phyloP scores from a whole-genome alignment of 495 filamentous ascomycete species.

The Cladorrhinum samala region DNA sequence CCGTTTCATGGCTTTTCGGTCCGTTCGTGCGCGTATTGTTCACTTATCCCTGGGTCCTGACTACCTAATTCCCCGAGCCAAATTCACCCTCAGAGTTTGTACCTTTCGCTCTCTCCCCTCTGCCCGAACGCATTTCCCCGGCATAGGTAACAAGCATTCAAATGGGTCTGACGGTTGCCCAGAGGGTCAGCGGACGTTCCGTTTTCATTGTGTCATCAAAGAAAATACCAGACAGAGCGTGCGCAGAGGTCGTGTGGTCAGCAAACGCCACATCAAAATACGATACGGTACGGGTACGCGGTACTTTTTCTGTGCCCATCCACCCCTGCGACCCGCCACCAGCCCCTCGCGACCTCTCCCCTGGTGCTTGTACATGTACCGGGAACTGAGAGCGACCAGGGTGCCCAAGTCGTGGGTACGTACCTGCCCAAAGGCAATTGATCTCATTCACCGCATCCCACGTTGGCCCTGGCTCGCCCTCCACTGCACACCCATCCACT shows the following conservation, averaged over 20 bases:
- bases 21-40: slow-evolving; percentile 12
- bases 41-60: slow-evolving; percentile 9
- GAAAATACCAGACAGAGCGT: neutral
- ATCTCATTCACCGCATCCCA: slow-evolving; percentile 26
- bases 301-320: neutral
- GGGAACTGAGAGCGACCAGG: slow-evolving; percentile 17
- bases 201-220: neutral
- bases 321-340: slow-evolving; percentile 4
- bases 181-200: neutral
- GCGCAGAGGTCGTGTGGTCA: neutral
- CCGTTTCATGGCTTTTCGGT: slow-evolving; percentile 14
- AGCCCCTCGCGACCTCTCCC: slow-evolving; percentile 7
- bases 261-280: neutral
- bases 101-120: neutral
- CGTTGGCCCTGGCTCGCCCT: slow-evolving; percentile 15
- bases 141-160: too few relatives aligned
- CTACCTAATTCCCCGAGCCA: slow-evolving; percentile 2
- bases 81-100: slow-evolving; percentile 3
- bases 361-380: slow-evolving; percentile 25
- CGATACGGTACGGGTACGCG: neutral
- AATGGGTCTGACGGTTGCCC: neutral
- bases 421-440: slow-evolving; percentile 18
- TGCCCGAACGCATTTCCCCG: too few relatives aligned
- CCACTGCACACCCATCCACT: neutral
- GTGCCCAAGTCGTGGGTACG: slow-evolving; percentile 17